Evolutionary conservation across 805 yeast species (phyloP), one percentile per base, ranked within the genome.

Genomic region (Candida berthetii): DNA sequence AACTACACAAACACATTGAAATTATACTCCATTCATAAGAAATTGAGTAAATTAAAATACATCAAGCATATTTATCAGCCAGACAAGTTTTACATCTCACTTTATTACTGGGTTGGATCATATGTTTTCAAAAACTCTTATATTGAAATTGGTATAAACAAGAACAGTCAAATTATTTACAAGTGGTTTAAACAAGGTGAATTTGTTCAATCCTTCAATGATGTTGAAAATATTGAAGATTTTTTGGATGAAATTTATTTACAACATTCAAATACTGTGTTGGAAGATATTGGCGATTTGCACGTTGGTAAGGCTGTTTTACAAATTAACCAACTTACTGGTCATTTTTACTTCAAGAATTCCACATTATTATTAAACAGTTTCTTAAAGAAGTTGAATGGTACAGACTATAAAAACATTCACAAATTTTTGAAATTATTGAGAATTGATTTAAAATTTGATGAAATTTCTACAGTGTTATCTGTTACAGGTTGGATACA

Each of bases 401-500:
- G 48, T n/a, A 57, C 53, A 33, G 58, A 56, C 35, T 50, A 49
- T 36, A 45, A 44, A 19, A 50, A 49, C 22, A 55, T 53, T 32
- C 52, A 55, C 35, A 45, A 44, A 3, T 53, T 52, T 16, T 36
- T 55, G 24, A 44, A 45, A 14, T 16, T 45, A 8, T 42, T 54
- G 5, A 48, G 55, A 32, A 35, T 42, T 4, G 50, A 49, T 18
- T 31, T 46, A 16, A 49, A 49, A 35, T 45, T 52, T 22, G 64
- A 68, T 35, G 83, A 80, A 43, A 64, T 81, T 24, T 62, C 74
- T 11, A 71, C 76, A 8, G 69, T 80, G 45, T 71, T 86, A 41
- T 65, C 69, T 31, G 82, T 86, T 0, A 74, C 81, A 0, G 85
- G 82, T 24, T 85, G 93, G 93, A 69, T 76, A 6, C 64, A 68